Evolutionary conservation across 306 rosid genomes (phyloP).

Genomic region (Pueraria montana): DNA sequence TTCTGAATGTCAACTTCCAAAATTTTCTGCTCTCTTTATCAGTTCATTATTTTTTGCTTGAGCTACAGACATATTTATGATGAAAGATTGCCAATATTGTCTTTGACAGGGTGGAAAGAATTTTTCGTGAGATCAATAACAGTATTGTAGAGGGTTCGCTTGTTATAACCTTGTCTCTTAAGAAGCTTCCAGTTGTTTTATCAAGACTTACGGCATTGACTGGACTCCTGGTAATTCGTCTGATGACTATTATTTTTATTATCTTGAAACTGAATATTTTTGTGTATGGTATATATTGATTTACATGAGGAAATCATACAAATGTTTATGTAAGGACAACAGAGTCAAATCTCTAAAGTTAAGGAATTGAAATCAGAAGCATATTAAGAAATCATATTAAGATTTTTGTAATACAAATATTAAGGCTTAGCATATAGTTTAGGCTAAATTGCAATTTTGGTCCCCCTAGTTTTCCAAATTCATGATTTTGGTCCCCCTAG

Average conservation of each 20-base stretch:
- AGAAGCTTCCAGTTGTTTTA: constrained; percentile 80
- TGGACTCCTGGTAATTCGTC: constrained; percentile 85
- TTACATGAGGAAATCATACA: neutral
- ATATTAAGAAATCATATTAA: too few species aligned
- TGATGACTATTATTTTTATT: constrained; percentile 17
- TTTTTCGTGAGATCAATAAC: constrained; percentile 83
- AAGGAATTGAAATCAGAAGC: too few species aligned
- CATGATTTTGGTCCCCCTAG: too few species aligned
- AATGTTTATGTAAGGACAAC: neutral
- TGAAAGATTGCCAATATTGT: constrained; percentile 39
- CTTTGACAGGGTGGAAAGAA: constrained; percentile 83
- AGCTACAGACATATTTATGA: constrained; percentile 15
- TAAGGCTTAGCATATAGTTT: too few species aligned
- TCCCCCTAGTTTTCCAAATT: too few species aligned
- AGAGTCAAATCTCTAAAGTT: neutral
- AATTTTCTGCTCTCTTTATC: constrained; percentile 15
- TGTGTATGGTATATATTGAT: neutral
- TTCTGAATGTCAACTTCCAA: neutral
- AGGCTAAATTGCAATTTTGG: too few species aligned
- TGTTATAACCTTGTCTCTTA: constrained; percentile 72
- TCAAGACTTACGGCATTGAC: constrained; percentile 89
- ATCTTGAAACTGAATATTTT: neutral
- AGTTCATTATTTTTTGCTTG: constrained; percentile 18
- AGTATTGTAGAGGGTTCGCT: constrained; percentile 80
- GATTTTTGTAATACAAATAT: too few species aligned